These are phyloP conservation scores for Golubevia sp. DNA, from an alignment of 1,284 basidiomycete genomes.

Conservation along the genomic window DNA sequence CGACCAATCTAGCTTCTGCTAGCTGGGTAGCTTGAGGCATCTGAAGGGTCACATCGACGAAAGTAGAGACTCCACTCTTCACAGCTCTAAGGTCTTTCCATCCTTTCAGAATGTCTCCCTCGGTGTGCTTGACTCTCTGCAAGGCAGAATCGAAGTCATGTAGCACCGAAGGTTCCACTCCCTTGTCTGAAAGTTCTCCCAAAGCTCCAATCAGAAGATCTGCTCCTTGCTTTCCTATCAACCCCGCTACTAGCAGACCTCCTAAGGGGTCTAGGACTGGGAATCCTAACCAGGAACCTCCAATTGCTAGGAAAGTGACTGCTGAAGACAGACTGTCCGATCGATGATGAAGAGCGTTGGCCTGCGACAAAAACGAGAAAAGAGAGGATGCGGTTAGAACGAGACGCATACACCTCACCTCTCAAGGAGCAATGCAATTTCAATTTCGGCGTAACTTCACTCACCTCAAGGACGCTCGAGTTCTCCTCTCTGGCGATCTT, in stretches of 20 bases:
- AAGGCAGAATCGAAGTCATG: conserved; percentile 64
- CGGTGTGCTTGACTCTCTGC: background rate
- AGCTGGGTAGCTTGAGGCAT: conserved; percentile 27
- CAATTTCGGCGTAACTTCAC: no score
- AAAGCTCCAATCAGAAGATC: conserved; percentile 74
- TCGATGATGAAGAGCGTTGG: conserved; percentile 73
- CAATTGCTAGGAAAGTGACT: conserved; percentile 50
- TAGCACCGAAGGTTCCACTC: conserved; percentile 71
- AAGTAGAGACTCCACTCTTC: conserved; percentile 43
- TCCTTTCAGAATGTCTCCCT: conserved; percentile 14
- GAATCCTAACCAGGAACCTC: conserved; percentile 81
- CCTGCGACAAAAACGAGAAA: conserved; percentile 4
- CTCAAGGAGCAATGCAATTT: background rate
- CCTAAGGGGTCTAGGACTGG: conserved; percentile 89
- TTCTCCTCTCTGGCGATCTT: conserved; percentile 86
- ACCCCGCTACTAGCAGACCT: conserved; percentile 83
- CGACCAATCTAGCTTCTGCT: conserved; percentile 22
- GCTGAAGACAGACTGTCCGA: conserved; percentile 70
- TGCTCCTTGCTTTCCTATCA: conserved; percentile 86
- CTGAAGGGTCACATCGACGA: conserved; percentile 44
- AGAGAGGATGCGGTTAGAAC: background rate
- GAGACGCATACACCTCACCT: background rate
- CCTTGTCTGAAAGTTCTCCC: conserved; percentile 82
- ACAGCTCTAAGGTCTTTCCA: conserved; percentile 42
- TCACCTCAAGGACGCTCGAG: conserved; percentile 86